Conservation (phyloP, 2,329 filamentous ascomycete genomes). For the Polytolypa hystricis region DNA sequence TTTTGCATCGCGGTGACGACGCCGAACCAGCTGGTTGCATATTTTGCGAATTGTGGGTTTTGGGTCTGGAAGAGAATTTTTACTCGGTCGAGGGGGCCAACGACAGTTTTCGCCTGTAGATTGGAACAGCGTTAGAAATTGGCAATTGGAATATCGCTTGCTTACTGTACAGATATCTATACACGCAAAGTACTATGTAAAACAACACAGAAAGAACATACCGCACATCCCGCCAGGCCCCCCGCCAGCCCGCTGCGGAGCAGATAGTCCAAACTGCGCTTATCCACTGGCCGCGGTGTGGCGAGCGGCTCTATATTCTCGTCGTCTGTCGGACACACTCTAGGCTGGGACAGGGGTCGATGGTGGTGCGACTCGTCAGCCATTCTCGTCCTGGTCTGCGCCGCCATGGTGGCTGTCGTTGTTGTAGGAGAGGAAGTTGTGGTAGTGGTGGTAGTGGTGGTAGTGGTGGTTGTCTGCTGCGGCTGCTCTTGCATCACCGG, state of each 20-base stretch:
- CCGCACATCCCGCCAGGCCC: slow-evolving; percentile 81
- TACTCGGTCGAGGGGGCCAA: slow-evolving; percentile 90
- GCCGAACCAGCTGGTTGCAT: slow-evolving; percentile 78
- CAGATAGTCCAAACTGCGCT: slow-evolving; percentile 71
- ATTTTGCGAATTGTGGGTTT: slow-evolving; percentile 88
- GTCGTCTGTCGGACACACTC: slow-evolving; percentile 4
- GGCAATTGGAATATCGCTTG: slow-evolving; percentile 8
- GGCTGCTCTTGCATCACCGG: slow-evolving; percentile 3
- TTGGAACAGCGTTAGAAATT: slow-evolving; percentile 9
- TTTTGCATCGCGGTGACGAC: slow-evolving; percentile 71
- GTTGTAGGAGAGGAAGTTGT: not conserved
- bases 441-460: not conserved
- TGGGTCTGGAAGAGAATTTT: slow-evolving; percentile 97
- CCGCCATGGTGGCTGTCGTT: not conserved
- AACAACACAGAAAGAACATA: slow-evolving; percentile 38
- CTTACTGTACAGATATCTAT: not conserved
- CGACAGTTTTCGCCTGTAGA: slow-evolving; percentile 77
- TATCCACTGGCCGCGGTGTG: slow-evolving; percentile 41
- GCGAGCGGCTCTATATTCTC: not conserved
- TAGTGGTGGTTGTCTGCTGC: not conserved
- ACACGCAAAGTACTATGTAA: slow-evolving; percentile 1
- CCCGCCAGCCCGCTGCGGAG: slow-evolving; percentile 76
- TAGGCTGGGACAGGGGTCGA: too few species aligned
- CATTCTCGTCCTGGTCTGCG: too few species aligned
- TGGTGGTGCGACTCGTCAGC: too few species aligned